phyloP scores from a whole-genome alignment of 345 rosid genomes.

The Trapa incisa region DNA sequence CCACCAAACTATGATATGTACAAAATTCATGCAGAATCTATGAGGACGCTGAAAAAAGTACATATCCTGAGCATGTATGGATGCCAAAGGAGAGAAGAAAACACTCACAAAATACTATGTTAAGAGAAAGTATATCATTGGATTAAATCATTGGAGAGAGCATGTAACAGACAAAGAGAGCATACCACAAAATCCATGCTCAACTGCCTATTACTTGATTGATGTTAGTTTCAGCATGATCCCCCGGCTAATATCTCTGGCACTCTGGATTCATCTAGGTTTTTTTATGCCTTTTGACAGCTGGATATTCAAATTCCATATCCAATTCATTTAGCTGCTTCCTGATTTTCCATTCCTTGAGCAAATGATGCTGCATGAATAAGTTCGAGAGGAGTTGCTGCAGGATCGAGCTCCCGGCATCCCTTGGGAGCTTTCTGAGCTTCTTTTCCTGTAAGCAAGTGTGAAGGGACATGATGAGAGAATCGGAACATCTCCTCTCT shows the following conservation, averaged over 20 bases:
- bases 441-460: constrained; percentile 32
- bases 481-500: constrained; percentile 38
- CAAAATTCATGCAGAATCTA: not conserved
- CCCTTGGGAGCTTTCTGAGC: constrained; percentile 26
- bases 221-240: too few relatives aligned
- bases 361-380: constrained; percentile 17
- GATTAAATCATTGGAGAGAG: not conserved
- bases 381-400: constrained; percentile 31
- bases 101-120: not conserved
- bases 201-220: not conserved
- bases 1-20: not conserved
- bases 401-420: constrained; percentile 35
- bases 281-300: not conserved
- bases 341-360: not conserved
- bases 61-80: not conserved
- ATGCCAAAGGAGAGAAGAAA: not conserved
- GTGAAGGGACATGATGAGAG: constrained; percentile 34
- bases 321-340: not conserved
- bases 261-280: not conserved
- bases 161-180: not conserved
- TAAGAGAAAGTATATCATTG: not conserved
- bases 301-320: not conserved
- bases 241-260: too few relatives aligned
- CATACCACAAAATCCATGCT: not conserved
- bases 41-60: not conserved